Evolutionary conservation across 441 rosid species (phyloP).

Genomic region (Pelargonium myrrhifolium): DNA sequence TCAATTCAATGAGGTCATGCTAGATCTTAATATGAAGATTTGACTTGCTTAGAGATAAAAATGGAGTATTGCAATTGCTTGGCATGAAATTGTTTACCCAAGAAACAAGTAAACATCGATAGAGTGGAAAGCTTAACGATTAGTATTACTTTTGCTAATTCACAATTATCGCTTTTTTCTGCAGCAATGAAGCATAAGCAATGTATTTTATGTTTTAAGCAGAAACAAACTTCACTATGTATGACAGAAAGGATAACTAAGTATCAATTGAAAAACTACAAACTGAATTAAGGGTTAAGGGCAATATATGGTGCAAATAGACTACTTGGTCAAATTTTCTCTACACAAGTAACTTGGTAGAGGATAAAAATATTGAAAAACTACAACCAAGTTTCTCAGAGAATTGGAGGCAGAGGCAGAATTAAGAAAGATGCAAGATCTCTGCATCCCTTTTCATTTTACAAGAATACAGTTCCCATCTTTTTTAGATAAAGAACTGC

Average conservation of each 20-base stretch:
- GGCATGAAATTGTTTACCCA: neutral
- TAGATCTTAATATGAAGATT: neutral
- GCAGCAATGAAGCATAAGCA: neutral
- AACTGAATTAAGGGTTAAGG: neutral
- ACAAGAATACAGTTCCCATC: neutral
- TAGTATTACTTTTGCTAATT: neutral
- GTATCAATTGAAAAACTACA: too few relatives aligned
- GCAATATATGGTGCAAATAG: neutral
- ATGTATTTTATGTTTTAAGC: neutral
- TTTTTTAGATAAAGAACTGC: neutral
- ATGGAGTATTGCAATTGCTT: neutral
- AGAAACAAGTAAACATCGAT: neutral
- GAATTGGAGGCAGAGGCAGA: slow-evolving; percentile 5
- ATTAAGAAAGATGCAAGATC: neutral
- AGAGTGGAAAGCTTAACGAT: neutral
- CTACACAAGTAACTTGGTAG: neutral
- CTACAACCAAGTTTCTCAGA: neutral
- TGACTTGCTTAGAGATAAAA: neutral
- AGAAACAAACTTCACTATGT: neutral
- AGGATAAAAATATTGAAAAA: neutral
- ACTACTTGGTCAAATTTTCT: neutral
- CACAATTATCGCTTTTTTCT: neutral
- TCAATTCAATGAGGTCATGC: neutral
- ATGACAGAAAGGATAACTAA: neutral
- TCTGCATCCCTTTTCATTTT: neutral